Conservation (phyloP, 345 rosid species). For the Salix purpurea region DNA sequence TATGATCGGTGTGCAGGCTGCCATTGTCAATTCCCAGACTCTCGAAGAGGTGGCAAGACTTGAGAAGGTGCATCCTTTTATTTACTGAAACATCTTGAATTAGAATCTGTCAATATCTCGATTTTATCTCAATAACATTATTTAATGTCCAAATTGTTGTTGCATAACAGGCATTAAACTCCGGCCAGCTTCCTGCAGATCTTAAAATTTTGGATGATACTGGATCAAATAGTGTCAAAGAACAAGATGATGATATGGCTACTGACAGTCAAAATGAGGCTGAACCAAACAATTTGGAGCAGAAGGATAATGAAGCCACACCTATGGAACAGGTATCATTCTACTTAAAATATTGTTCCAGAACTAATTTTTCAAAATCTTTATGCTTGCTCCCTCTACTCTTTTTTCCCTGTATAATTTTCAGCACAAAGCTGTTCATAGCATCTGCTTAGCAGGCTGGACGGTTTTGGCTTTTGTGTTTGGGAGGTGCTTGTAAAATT, state of each 20-base stretch:
- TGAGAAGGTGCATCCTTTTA: constrained; percentile 56
- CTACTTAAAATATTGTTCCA: background rate
- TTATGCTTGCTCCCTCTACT: background rate
- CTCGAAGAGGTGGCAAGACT: constrained; percentile 99
- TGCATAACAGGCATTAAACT: constrained; percentile 67
- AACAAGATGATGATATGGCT: constrained; percentile 42
- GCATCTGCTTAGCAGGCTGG: background rate
- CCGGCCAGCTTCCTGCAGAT: constrained; percentile 93
- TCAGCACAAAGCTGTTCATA: background rate
- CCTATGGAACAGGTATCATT: constrained; percentile 67
- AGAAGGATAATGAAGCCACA: constrained; percentile 45
- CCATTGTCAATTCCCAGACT: constrained; percentile 96
- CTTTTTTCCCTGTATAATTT: background rate
- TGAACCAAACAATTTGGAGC: constrained; percentile 26
- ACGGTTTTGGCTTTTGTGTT: background rate
- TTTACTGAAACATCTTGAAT: background rate
- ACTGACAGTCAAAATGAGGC: constrained; percentile 25
- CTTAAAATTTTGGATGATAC: constrained; percentile 45
- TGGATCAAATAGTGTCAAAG: constrained; percentile 24
- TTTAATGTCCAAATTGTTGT: constrained; percentile 12
- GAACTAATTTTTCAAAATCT: background rate
- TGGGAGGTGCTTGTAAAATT: background rate
- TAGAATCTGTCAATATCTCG: background rate
- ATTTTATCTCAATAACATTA: constrained; percentile 22
- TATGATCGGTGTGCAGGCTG: constrained; percentile 63